Percentiles rank a stretch among this genome's conserved stretches.
Evolutionary conservation across 305 asterid species (phyloP).

Genomic region (Striga hermonthica): DNA sequence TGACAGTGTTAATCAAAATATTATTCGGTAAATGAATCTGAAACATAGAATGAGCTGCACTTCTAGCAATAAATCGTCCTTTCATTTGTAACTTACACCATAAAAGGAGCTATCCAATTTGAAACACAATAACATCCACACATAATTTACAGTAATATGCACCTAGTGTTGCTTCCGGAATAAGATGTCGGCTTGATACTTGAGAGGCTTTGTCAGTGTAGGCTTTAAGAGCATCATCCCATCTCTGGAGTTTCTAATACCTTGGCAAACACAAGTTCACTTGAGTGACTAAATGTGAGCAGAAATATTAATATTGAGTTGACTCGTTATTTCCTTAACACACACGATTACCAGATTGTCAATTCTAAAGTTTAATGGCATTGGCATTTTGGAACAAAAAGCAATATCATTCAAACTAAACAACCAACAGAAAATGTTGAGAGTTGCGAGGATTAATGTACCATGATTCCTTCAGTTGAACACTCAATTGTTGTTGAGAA

Average conservation of each 20-base stretch:
- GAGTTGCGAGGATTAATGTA: constrained; percentile 30
- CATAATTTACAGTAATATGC: constrained; percentile 33
- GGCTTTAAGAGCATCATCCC: constrained; percentile 99
- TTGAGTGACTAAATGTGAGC: constrained; percentile 29
- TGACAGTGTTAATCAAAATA: constrained; percentile 13
- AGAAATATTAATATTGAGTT: constrained; percentile 9
- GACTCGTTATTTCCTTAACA: constrained; percentile 13
- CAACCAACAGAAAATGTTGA: constrained; percentile 4
- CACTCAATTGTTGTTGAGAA: constrained; percentile 93
- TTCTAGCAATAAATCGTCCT: constrained; percentile 12
- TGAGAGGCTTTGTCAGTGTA: constrained; percentile 91
- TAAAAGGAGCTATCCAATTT: constrained; percentile 26
- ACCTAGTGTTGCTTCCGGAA: constrained; percentile 98
- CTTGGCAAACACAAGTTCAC: constrained; percentile 41
- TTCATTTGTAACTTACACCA: constrained; percentile 21
- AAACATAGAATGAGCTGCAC: constrained; percentile 2
- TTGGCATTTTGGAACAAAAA: constrained; percentile 8
- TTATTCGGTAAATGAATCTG: neutral
- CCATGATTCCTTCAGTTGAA: constrained; percentile 98
- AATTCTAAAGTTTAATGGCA: constrained; percentile 12
- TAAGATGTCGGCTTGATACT: constrained; percentile 68
- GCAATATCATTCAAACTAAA: constrained; percentile 22
- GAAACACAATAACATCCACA: constrained; percentile 21
- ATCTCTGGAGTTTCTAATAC: constrained; percentile 97
- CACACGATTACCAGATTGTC: constrained; percentile 10